Evolutionary conservation across 1,284 basidiomycete genomes (phyloP).

Genomic region (Ceratobasidium sp.): DNA sequence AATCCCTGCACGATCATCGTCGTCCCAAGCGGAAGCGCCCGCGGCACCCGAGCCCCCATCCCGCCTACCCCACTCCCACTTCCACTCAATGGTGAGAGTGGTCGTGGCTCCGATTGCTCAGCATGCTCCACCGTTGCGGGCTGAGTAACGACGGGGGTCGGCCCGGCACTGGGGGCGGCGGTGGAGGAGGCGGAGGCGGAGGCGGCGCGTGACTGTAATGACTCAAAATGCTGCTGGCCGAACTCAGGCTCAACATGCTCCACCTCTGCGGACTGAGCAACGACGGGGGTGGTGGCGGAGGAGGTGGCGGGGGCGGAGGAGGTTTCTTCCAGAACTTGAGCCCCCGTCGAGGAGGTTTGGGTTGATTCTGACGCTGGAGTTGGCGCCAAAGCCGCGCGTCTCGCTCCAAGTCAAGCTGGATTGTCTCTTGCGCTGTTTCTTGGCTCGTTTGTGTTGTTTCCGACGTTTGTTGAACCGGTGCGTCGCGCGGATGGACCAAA

Average conservation of each 20-base stretch:
- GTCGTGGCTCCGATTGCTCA: constrained; percentile 28
- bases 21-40: constrained; percentile 47
- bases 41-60: constrained; percentile 32
- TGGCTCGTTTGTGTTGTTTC: background rate
- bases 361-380: constrained; percentile 1
- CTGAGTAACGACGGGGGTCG: constrained; percentile 36
- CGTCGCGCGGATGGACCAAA: constrained; percentile 37
- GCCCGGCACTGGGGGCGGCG: constrained; percentile 19
- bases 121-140: constrained; percentile 35
- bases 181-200: constrained; percentile 30
- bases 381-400: constrained; percentile 31
- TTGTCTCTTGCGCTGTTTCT: background rate
- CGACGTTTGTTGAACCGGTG: constrained; percentile 34
- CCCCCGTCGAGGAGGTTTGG: background rate
- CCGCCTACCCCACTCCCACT: too few relatives aligned
- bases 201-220: background rate
- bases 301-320: too few relatives aligned
- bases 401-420: constrained; percentile 27
- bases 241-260: too few relatives aligned
- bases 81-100: background rate
- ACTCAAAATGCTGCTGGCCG: background rate
- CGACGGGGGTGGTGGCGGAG: too few relatives aligned
- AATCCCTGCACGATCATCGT: constrained; percentile 51
- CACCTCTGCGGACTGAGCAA: too few relatives aligned
- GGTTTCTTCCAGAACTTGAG: constrained; percentile 1